These are phyloP conservation scores for Eutrema heterophyllum DNA, from an alignment of 345 rosid genomes.

Conservation along the genomic window DNA sequence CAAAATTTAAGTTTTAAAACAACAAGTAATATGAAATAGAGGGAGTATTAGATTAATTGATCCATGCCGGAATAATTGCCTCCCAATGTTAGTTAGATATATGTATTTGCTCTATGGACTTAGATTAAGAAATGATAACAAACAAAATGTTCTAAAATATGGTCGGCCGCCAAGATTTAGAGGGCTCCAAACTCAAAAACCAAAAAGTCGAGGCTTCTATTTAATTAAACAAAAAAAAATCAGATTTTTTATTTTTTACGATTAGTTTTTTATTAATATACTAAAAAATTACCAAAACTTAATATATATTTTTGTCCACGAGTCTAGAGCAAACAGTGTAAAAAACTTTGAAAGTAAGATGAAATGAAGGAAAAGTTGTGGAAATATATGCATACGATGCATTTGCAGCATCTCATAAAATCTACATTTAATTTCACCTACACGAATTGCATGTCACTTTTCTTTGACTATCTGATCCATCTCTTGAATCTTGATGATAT, in stretches of 20 bases:
- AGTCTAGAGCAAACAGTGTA: too few relatives aligned
- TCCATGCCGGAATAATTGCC: conserved; percentile 10
- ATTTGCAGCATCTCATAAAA: neutral
- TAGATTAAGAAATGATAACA: conserved; percentile 5
- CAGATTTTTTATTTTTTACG: too few relatives aligned
- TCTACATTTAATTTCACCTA: too few relatives aligned
- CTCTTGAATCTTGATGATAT: neutral
- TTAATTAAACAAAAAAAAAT: neutral
- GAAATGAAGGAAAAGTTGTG: too few relatives aligned
- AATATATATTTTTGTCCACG: too few relatives aligned
- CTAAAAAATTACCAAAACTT: too few relatives aligned
- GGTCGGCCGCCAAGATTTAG: neutral
- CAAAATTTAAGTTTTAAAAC: too few relatives aligned
- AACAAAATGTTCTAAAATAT: neutral
- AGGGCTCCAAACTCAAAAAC: neutral
- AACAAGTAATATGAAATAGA: too few relatives aligned
- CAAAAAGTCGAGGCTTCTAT: neutral
- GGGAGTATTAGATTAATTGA: too few relatives aligned
- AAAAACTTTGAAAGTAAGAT: too few relatives aligned
- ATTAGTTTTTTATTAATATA: too few relatives aligned
- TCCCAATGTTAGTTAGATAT: neutral
- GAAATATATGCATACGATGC: neutral
- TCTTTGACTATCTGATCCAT: neutral
- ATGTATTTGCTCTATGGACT: neutral
- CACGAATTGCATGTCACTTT: neutral